A percentile compares a stretch with the other conserved stretches of the same genome.
These are phyloP conservation scores for Trypanosoma avium DNA, from an alignment of 208 protist genomes.

Conservation along the genomic window DNA sequence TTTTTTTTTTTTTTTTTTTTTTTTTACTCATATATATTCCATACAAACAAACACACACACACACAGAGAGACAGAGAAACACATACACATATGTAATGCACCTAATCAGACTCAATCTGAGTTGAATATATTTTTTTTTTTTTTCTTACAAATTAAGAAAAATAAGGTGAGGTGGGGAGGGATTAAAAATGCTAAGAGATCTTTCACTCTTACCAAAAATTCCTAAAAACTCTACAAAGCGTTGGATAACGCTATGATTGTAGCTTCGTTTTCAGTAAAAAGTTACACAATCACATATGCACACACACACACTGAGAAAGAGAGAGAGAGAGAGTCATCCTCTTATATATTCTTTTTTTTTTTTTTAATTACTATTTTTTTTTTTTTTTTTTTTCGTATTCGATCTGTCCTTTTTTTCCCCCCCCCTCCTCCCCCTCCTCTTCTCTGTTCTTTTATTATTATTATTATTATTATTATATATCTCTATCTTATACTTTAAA, in stretches of 20 bases:
- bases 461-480: background rate
- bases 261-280: too few relatives aligned
- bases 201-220: too few relatives aligned
- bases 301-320: background rate
- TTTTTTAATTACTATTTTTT: background rate
- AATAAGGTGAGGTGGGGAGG: background rate
- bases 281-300: constrained; percentile 8
- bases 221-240: too few relatives aligned
- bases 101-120: too few relatives aligned
- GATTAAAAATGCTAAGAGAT: background rate
- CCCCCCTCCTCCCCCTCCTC: background rate
- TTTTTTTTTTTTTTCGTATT: constrained; percentile 13
- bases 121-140: too few relatives aligned
- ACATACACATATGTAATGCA: too few relatives aligned
- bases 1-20: background rate
- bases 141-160: too few relatives aligned
- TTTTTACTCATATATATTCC: background rate
- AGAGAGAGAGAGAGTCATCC: constrained; percentile 4
- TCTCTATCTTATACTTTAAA: constrained; percentile 21
- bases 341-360: constrained; percentile 7
- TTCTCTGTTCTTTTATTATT: constrained; percentile 6
- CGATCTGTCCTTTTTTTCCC: constrained; percentile 21
- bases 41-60: constrained; percentile 5
- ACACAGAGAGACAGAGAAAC: background rate
- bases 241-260: too few relatives aligned